Percentiles rank a stretch among this genome's conserved stretches.
Conservation (phyloP, 805 yeast genomes). For the Candida multigemmis region DNA sequence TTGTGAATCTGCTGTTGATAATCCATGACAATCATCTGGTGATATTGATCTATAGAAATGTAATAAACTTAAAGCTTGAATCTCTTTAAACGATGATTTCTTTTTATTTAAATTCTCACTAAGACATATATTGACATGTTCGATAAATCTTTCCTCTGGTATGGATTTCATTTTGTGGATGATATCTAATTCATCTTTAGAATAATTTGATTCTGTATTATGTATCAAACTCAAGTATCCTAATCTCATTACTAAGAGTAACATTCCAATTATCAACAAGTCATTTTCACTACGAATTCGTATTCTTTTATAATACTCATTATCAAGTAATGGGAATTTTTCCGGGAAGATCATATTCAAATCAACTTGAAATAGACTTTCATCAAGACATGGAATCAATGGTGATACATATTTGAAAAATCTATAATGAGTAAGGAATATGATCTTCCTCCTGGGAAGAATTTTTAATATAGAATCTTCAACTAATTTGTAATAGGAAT, state of each 20-base stretch:
- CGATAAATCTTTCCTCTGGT: conserved; percentile 17
- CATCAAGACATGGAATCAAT: conserved; percentile 27
- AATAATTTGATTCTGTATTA: conserved; percentile 17
- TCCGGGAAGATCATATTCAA: conserved; percentile 14
- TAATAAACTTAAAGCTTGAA: conserved; percentile 24
- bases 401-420: conserved; percentile 32
- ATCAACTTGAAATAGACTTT: conserved; percentile 16
- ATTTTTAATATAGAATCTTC: conserved; percentile 17
- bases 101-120: conserved; percentile 18
- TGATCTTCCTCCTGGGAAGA: conserved; percentile 18
- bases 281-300: conserved; percentile 20
- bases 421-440: conserved; percentile 16
- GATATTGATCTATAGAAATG: conserved; percentile 26
- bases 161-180: conserved; percentile 20
- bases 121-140: conserved; percentile 23
- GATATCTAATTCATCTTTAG: conserved; percentile 15
- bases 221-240: conserved; percentile 32
- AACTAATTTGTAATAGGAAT: conserved; percentile 17
- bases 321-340: conserved; percentile 10
- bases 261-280: conserved; percentile 18
- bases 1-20: conserved; percentile 30
- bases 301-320: conserved; percentile 11
- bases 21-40: conserved; percentile 34
- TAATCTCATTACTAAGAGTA: conserved; percentile 19
- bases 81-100: conserved; percentile 24